phyloP scores from a whole-genome alignment of 306 rosid species.

The Cyamopsis tetragonoloba region DNA sequence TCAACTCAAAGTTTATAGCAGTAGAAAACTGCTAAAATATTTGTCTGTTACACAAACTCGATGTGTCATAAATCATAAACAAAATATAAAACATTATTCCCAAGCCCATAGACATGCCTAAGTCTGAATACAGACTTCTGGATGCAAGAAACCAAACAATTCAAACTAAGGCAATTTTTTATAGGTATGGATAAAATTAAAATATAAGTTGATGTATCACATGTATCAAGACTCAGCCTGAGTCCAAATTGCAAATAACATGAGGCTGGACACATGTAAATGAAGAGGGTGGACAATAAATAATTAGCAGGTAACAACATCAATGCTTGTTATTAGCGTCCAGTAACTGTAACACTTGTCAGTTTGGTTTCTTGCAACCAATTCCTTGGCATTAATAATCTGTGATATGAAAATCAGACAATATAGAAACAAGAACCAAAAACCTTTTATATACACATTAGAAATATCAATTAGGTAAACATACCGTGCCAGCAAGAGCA shows the following conservation, averaged over 20 bases:
- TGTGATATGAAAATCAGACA: neutral
- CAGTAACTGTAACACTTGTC: neutral
- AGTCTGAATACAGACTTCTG: neutral
- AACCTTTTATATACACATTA: constrained; percentile 7
- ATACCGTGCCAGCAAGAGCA: constrained; percentile 98
- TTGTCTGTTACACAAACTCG: neutral
- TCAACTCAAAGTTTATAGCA: neutral
- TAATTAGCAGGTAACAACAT: neutral
- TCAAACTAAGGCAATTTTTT: neutral
- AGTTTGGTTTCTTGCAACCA: neutral
- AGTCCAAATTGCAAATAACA: neutral
- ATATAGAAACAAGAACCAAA: constrained; percentile 7
- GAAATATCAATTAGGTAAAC: constrained; percentile 8
- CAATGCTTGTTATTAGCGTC: neutral
- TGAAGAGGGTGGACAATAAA: neutral
- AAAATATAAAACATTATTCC: neutral
- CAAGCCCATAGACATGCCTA: neutral
- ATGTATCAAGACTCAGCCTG: neutral
- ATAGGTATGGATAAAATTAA: neutral
- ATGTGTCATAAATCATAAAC: too few species aligned
- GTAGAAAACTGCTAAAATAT: neutral
- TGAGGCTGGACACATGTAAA: neutral
- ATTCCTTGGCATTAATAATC: neutral
- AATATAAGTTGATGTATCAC: neutral
- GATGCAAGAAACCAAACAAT: neutral